phyloP scores from a whole-genome alignment of 2,329 filamentous ascomycete species.

The Aspergillus aculeatinus region DNA sequence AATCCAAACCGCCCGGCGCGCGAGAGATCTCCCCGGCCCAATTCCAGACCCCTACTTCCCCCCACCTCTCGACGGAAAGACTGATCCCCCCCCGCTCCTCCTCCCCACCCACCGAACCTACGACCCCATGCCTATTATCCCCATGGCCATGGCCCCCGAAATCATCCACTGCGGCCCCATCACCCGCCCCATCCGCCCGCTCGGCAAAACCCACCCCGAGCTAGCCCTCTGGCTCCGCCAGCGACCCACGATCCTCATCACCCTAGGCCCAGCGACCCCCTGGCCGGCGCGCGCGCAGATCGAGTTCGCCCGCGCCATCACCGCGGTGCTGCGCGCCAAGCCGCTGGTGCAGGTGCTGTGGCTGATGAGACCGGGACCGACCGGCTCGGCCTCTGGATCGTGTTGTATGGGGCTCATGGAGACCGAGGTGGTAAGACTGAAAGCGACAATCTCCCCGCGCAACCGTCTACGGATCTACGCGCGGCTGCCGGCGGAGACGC shows the following conservation, averaged over 20 bases:
- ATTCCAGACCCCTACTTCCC: no score
- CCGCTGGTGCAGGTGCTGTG: conserved; percentile 35
- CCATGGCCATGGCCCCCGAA: no score
- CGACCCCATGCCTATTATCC: conserved; percentile 29
- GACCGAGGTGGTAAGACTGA: not conserved
- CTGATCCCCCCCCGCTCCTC: conserved; percentile 16
- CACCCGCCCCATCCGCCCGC: conserved; percentile 28
- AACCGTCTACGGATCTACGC: conserved; percentile 37
- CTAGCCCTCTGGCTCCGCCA: conserved; percentile 42
- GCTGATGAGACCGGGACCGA: conserved; percentile 27
- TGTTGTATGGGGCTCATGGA: no score
- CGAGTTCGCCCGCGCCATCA: conserved; percentile 41
- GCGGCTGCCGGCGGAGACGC: conserved; percentile 45
- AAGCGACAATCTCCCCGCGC: not conserved
- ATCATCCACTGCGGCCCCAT: conserved; percentile 48
- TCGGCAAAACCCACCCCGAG: conserved; percentile 37
- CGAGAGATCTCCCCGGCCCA: no score
- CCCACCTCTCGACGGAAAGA: not conserved
- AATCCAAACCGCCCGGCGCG: no score
- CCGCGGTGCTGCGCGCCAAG: conserved; percentile 31
- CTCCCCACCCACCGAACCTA: conserved; percentile 19
- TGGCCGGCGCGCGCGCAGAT: conserved; percentile 28
- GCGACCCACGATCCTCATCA: conserved; percentile 46
- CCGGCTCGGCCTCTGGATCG: not conserved
- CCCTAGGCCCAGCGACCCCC: conserved; percentile 42